Evolutionary conservation across 163 green algal species (phyloP), one percentile per base, ranked within the genome.

Genomic region (Volvox carteri): DNA sequence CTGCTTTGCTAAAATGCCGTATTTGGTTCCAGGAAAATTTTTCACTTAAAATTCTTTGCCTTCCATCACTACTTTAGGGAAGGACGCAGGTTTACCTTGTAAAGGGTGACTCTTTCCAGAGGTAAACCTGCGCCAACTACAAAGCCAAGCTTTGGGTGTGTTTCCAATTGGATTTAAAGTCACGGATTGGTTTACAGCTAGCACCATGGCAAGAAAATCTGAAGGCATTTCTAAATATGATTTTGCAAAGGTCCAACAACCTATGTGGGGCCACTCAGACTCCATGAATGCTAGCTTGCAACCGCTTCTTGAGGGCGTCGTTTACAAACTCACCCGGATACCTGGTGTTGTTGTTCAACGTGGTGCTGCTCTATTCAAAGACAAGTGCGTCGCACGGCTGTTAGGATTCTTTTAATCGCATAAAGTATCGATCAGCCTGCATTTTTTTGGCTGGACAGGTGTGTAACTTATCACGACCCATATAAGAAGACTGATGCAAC

Each of bases 401-500:
- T n/a, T n/a, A n/a, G n/a, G n/a, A n/a, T n/a, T n/a, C n/a, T n/a
- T n/a, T n/a, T n/a, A n/a, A n/a, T n/a, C n/a, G n/a, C n/a, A n/a
- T n/a, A n/a, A n/a, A n/a, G n/a, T n/a, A n/a, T n/a, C n/a, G n/a
- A n/a, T n/a, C n/a, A n/a, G n/a, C n/a, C n/a, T n/a, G 50, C 1
- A 39, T 16, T 18, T 42, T 33, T 79, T 56, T 58, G 12, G 54
- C 39, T 4, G 37, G 4, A 9, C 58, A 86, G 78, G 58, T 86
- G 78, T 41, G 50, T 35, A 4, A 86, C 79, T 0, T 86, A 78
- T 70, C 79, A 86, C n/a, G 62, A 86, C 30, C 60, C 60, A 1
- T 37, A 25, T 0, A 86, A 67, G 12, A 78, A 86, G 30, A 54
- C 60, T 0, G 79, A 86, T 35, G 60, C 79, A 18, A 76, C 41